phyloP scores from a whole-genome alignment of 2,329 filamentous ascomycete species.

The Aspergillus felis region DNA sequence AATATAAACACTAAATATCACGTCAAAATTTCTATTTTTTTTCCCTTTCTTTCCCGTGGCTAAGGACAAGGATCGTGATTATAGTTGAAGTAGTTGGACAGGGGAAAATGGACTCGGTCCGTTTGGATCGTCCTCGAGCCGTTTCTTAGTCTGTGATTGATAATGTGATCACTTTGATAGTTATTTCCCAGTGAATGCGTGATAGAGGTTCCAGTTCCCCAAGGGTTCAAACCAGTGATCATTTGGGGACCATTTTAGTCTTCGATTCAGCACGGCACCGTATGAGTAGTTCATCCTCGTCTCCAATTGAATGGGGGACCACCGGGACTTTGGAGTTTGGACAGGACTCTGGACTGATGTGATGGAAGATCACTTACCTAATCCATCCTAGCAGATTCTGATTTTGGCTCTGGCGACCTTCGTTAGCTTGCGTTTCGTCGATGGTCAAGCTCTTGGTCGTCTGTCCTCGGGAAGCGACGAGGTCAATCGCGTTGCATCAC shows the following conservation, averaged over 20 bases:
- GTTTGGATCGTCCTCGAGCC: background rate
- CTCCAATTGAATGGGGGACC: background rate
- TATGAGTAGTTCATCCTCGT: background rate
- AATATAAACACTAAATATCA: background rate
- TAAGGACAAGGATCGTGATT: background rate
- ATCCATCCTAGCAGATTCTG: background rate
- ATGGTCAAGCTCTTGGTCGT: background rate
- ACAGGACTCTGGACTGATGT: background rate
- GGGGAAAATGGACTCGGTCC: background rate
- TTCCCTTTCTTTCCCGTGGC: background rate
- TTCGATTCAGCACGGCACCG: background rate
- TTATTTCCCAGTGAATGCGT: background rate
- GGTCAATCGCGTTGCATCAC: background rate
- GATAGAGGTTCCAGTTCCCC: too few species aligned
- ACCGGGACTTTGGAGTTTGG: background rate
- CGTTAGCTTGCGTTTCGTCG: background rate
- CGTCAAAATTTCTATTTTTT: background rate
- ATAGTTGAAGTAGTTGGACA: background rate
- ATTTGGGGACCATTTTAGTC: too few species aligned
- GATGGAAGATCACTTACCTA: background rate
- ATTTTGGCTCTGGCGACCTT: background rate
- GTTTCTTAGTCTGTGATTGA: background rate
- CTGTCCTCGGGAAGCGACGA: background rate
- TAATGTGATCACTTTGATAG: background rate
- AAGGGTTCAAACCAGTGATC: too few species aligned